Conservation (phyloP, 2,329 filamentous ascomycete species). For the Peltaster fructicola region DNA sequence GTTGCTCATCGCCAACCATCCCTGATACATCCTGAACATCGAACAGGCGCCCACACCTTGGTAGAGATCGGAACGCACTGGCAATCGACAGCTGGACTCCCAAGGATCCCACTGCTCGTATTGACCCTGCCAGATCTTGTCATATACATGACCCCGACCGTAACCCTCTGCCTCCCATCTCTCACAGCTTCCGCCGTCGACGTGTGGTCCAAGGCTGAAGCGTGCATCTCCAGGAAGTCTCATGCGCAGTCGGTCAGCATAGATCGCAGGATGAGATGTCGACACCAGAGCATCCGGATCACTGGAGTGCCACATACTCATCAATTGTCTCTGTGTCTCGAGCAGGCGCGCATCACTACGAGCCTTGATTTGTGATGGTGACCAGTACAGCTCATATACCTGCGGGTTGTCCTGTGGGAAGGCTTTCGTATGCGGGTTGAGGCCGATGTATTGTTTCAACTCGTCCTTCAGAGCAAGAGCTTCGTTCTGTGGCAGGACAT, state of each 20-base stretch:
- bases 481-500: slow-evolving; percentile 27
- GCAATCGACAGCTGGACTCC: slow-evolving; percentile 53
- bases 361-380: slow-evolving; percentile 27
- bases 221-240: slow-evolving; percentile 37
- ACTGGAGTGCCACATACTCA: slow-evolving; percentile 31
- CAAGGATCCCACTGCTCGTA: slow-evolving; percentile 77
- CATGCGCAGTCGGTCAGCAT: slow-evolving; percentile 33
- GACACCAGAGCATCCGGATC: slow-evolving; percentile 26
- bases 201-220: slow-evolving; percentile 39
- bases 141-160: slow-evolving; percentile 47
- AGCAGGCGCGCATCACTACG: slow-evolving; percentile 30
- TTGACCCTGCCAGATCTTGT: slow-evolving; percentile 49
- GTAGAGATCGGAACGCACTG: slow-evolving; percentile 57
- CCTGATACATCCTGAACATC: slow-evolving; percentile 79
- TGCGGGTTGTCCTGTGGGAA: slow-evolving; percentile 32
- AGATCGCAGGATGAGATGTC: slow-evolving; percentile 28
- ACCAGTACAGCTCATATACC: slow-evolving; percentile 35
- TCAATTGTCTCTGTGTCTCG: slow-evolving; percentile 28
- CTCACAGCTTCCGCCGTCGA: slow-evolving; percentile 34
- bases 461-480: slow-evolving; percentile 28
- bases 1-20: slow-evolving; percentile 68
- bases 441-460: slow-evolving; percentile 26
- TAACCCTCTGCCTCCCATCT: slow-evolving; percentile 45
- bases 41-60: slow-evolving; percentile 64
- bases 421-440: slow-evolving; percentile 29